Base-by-base conservation (phyloP, 2,329 filamentous ascomycete genomes). In the Huntiella decipiens region DNA sequence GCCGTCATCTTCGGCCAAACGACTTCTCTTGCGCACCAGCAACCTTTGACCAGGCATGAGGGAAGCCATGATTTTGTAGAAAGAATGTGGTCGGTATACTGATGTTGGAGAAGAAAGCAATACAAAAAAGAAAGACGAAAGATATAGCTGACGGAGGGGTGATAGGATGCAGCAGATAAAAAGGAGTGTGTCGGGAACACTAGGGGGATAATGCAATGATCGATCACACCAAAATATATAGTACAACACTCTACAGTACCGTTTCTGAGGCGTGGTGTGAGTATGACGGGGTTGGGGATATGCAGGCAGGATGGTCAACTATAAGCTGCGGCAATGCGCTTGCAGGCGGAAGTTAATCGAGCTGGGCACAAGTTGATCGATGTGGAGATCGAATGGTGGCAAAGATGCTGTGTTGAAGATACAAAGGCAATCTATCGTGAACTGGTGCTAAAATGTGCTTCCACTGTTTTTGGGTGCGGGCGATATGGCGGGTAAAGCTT, bases 11-110 rank as follows among this genome's bases (percentile, higher is more conserved):
- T 49, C 47, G 6, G 44, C 15, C 17, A 46, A 17, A 31, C 47
- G 47, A 28, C 44, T 45, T 49, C 47, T 49, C 36, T 49, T 49
- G 36, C 47, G 47, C 13, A 41, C 44, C 32, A 49, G 13, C 11
- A 49, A 31, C 36, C 43, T 44, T 36, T 46, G 44, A n/a, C 39
- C 44, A 7, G 47, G 44, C n/a, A 32, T 36, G 19, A 49, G 36
- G 19, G 31, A 31, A 32, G 40, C 42, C 47, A 49, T 49, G 36
- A 33, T 43, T 43, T 13, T 16, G 31, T 32, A 38, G 22, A 28
- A 28, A 28, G 22, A 28, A 8, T 28, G 22, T 28, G 17, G 31
- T 36, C 38, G 38, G 34, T 19, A 22, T 31, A 8, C 22, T 10
- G n/a, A 38, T 12, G 34, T 28, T 28, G 31, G 10, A 28, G 19